Evolutionary conservation across 176 grass and related monocot genomes (phyloP), one percentile per base, ranked within the genome.

Genomic region (Phragmites australis): DNA sequence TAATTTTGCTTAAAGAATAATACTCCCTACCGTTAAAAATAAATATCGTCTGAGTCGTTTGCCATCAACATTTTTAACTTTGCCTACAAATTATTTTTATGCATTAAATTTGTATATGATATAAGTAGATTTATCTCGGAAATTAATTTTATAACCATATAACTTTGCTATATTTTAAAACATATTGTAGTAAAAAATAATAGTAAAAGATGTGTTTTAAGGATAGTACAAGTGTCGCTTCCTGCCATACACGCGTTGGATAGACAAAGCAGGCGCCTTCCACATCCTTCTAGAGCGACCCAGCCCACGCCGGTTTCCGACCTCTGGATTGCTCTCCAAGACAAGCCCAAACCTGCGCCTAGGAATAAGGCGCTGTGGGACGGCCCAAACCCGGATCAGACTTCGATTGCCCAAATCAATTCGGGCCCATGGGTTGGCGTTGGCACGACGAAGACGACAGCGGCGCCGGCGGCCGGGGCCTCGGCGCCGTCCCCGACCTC

Each of bases 391-490:
- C 68, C 68, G 16, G 17, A 47, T 23, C 62, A 26, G 15, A 49
- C 58, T 6, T 23, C 47, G 52, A 43, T 71, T 46, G 64, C 76
- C 82, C 32, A 29, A 81, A 76, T 76, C 71, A 17, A 54, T 13
- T 65, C 40, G 21, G 21, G 47, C 32, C 75, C 51, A 93, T 93
- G 91, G 91, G 88, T 50, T 93, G 88, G 88, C 86, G 89, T 32
- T 93, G 85, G 88, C 78, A 88, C 73, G 85, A 90, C 60, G 89
- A 85, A 64, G 86, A 47, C 18, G 65, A 65, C 75, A 9, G 7
- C 25, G 65, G 53, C 57, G 77, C 73, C 60, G 46, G 49, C 67
- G 73, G 34, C 51, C 73, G 79, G 37, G 88, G 88, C 49, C 73
- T 88, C 68, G 82, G 81, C 49, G 81, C 62, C 45, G 26, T 61